Conservation (phyloP, 352 stramenopile species). For the Phytophthora hibernalis region DNA sequence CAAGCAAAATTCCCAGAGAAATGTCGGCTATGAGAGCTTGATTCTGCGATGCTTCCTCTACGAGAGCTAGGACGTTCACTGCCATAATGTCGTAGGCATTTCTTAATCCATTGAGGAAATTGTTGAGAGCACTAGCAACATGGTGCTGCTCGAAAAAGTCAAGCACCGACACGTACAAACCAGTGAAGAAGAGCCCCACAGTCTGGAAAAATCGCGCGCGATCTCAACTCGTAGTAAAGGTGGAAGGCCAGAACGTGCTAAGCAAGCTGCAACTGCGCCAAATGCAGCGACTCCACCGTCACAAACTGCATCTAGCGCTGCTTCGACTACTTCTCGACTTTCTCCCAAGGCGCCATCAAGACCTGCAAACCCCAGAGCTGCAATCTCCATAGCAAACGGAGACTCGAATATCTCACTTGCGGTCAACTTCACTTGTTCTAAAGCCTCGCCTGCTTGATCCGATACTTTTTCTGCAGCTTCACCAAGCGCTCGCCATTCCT, state of each 20-base stretch:
- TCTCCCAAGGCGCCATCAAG: conserved; percentile 31
- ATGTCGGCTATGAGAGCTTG: conserved; percentile 28
- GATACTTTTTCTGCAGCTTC: conserved; percentile 13
- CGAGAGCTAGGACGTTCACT: conserved; percentile 20
- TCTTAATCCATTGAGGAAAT: conserved; percentile 27
- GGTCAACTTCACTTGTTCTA: neutral
- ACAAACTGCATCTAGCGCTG: conserved; percentile 30
- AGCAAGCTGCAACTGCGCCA: conserved; percentile 13
- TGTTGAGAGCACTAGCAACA: conserved; percentile 15
- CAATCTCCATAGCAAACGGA: conserved; percentile 34
- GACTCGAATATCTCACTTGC: conserved; percentile 42
- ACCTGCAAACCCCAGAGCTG: conserved; percentile 31
- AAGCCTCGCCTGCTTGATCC: neutral
- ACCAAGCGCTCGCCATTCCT: conserved; percentile 14
- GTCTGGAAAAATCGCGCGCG: conserved; percentile 58
- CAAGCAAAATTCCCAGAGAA: conserved; percentile 32
- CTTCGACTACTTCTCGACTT: conserved; percentile 41
- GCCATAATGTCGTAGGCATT: conserved; percentile 42
- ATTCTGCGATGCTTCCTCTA: conserved; percentile 18
- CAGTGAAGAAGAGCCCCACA: conserved; percentile 50
- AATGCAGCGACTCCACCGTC: conserved; percentile 22
- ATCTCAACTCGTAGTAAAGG: conserved; percentile 54
- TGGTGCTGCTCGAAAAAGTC: conserved; percentile 29
- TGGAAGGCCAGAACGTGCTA: conserved; percentile 35
- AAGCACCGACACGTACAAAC: conserved; percentile 41